phyloP scores from a whole-genome alignment of 371 early-diverging fungal genomes.

The Nosema muscidifuracis region DNA sequence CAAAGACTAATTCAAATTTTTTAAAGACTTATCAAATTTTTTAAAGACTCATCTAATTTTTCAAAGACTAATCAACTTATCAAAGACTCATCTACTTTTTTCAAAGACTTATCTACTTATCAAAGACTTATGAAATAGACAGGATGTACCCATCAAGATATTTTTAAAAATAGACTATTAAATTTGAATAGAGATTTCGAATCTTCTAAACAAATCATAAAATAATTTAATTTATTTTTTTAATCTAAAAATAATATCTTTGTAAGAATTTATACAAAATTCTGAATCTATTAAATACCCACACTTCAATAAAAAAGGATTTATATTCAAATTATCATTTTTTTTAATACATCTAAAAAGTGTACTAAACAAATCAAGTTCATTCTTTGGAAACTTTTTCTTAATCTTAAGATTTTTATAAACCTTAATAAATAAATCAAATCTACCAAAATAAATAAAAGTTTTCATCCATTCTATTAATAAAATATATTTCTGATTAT shows the following conservation, averaged over 20 bases:
- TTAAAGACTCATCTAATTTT: no score
- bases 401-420: neutral
- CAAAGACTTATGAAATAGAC: no score
- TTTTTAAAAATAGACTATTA: no score
- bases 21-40: no score
- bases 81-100: no score
- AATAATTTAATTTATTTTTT: neutral
- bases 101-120: no score
- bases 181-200: no score
- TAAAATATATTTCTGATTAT: neutral
- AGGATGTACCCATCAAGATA: no score
- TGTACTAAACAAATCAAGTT: neutral
- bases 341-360: slow-evolving; percentile 13
- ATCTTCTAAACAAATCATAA: no score
- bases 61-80: no score
- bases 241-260: neutral
- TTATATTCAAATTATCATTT: neutral
- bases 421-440: slow-evolving; percentile 24
- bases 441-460: slow-evolving; percentile 14
- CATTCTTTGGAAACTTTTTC: neutral
- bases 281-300: neutral
- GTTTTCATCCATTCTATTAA: slow-evolving; percentile 15
- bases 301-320: neutral
- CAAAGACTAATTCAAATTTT: no score
- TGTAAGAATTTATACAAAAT: neutral